Conservation (phyloP, 306 rosid species). For the Vigna reflexopilosa region DNA sequence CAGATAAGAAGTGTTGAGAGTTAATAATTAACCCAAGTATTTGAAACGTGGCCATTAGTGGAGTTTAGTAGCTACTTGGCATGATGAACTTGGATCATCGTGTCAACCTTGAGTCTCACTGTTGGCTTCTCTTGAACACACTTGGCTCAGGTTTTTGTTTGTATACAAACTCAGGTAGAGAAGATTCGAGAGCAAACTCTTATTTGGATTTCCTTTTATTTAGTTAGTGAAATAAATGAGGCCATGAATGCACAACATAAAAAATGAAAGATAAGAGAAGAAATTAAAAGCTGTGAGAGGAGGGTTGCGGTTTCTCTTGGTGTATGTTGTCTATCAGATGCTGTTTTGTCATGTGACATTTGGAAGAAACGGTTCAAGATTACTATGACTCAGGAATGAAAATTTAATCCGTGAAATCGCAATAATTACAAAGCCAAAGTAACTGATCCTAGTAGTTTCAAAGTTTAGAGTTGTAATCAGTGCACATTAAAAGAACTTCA, state of each 20-base stretch:
- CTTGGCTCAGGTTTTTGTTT: conserved; percentile 64
- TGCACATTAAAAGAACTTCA: conserved; percentile 29
- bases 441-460: conserved; percentile 39
- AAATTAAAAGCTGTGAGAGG: conserved; percentile 28
- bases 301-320: conserved; percentile 7
- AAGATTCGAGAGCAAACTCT: conserved; percentile 28
- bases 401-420: conserved; percentile 31
- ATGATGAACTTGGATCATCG: conserved; percentile 62
- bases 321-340: conserved; percentile 7
- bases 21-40: neutral
- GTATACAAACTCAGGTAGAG: conserved; percentile 52
- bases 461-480: conserved; percentile 23
- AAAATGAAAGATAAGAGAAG: neutral
- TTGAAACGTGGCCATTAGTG: conserved; percentile 80
- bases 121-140: conserved; percentile 62
- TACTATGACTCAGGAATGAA: conserved; percentile 49
- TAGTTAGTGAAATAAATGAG: conserved; percentile 25
- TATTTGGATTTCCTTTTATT: neutral
- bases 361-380: conserved; percentile 58
- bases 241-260: conserved; percentile 28
- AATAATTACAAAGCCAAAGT: conserved; percentile 19
- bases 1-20: neutral
- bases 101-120: conserved; percentile 68
- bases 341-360: conserved; percentile 31
- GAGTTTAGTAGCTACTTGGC: conserved; percentile 72